Base-by-base conservation (phyloP, 192 early-diverging fungal genomes). In the Coemansia sp. region DNA sequence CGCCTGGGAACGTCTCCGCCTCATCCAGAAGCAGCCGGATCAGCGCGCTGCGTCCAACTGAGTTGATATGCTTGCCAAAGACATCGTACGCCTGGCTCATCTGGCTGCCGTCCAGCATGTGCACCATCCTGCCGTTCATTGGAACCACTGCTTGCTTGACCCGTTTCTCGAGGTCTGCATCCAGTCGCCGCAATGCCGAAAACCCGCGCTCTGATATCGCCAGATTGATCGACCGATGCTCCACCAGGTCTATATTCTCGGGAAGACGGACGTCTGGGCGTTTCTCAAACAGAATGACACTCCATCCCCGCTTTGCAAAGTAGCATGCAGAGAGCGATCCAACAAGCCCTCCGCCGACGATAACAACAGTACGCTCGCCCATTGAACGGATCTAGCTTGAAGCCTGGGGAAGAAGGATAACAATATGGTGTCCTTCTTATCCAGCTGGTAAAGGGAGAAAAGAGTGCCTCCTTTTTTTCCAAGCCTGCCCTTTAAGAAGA, bases 301-400 rank as follows among this genome's bases (percentile, higher is more conserved):
- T 77, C 93, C 94, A 99, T 8, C 94, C 94, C 60, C 93, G 88
- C 77, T 90, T 86, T 36, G 93, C 95, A 87, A 95, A 91, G 77
- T 94, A 96, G 61, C 97, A 90, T 11, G 94, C 90, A 19, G 89
- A 83, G 45, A 98, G 86, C 1, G 91, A 85, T 4, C 96, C 96
- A 18, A 99, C 97, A 36, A 94, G 89, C n/a, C 97, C 97, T 57
- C 90, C 97, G 48, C 97, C 97, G 5, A 99, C 84, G 63, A 99
- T 85, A 63, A 74, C 73, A 26, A 79, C 76, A 41, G 49, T 73
- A 19, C 67, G 66, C 55, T 76, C 67, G 6, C 66, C 8, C 75
- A 78, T 83, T 37, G 15, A 6, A n/a, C 13, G 16, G 26, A 26
- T 26, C 26, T 26, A 26, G 26, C 26, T 3, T 26, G 26, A 26